Base-by-base conservation (phyloP, 352 stramenopile genomes). In the Pythium volutum region DNA sequence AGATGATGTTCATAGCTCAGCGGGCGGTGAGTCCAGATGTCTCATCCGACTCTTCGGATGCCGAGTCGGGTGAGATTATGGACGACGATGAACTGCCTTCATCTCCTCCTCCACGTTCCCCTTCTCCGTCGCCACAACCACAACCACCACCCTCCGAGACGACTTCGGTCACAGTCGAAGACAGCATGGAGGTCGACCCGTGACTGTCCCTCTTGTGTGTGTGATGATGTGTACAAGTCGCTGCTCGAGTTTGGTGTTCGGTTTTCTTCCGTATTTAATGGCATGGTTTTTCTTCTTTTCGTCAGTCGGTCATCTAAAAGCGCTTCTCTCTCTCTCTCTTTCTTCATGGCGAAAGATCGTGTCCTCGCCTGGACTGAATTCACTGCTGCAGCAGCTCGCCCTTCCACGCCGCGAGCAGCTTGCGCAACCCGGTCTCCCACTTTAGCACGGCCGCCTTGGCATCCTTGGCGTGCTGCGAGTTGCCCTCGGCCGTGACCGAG, bases 301-400 rank as follows among this genome's bases (percentile, higher is more conserved):
- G 31, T 6, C 14, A 43, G 18, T 29, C 25, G 18, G 39, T 53
- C 48, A 25, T 64, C 34, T 57, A 52, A 49, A 46, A 43, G 14
- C 10, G 36, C 14, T 16, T 43, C 36, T 43, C 36, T 43, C 36
- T 53, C 16, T 47, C 33, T 47, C 4, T 6, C 4, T 38, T 22
- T 34, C 18, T 16, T 20, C 15, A 6, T 15, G 14, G 4, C 20
- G 2, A 7, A 38, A 12, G 12, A 38, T 38, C 7, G 33, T 14
- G 7, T 38, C 33, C 33, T 12, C 7, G 33, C n/a, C n/a, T n/a
- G n/a, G n/a, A n/a, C n/a, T n/a, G 12, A 12, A 15, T 59, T 79
- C 81, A 94, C 73, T 94, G 81, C 72, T 90, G 68, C 55, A 94
- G 53, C 59, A 94, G 60, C 27, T 94, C 82, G 23, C 80, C 64